A percentile compares a stretch with the other conserved stretches of the same genome.
Conservation (phyloP, 306 rosid species). For the Sindora glabra region DNA sequence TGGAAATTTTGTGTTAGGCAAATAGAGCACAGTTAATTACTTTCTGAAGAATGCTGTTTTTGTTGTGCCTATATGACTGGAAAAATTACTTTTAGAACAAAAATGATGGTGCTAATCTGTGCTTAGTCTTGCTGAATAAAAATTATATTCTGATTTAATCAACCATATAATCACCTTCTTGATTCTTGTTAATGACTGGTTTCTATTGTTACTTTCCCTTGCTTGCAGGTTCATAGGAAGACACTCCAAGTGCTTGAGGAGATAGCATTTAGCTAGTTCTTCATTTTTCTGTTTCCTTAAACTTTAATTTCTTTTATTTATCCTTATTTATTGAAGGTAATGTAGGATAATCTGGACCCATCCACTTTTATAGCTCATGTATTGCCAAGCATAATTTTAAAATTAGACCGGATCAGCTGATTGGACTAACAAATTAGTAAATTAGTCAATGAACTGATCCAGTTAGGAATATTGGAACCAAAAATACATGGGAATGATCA, state of each 20-base stretch:
- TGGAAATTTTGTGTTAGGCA: background rate
- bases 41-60: background rate
- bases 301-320: too few species aligned
- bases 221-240: slow-evolving; percentile 77
- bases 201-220: slow-evolving; percentile 14
- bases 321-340: background rate
- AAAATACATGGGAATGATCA: too few species aligned
- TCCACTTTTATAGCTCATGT: too few species aligned
- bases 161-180: background rate
- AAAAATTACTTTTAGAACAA: too few species aligned
- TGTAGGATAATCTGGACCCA: too few species aligned
- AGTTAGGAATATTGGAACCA: too few species aligned
- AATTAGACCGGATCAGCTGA: too few species aligned
- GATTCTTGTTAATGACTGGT: background rate
- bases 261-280: slow-evolving; percentile 56
- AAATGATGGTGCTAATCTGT: background rate
- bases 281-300: background rate
- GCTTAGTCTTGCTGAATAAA: background rate
- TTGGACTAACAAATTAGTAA: too few species aligned
- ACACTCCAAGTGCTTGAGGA: slow-evolving; percentile 81
- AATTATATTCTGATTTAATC: background rate
- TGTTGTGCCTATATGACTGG: background rate
- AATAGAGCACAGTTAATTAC: background rate
- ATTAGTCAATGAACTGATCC: too few species aligned
- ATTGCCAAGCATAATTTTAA: too few species aligned